Base-by-base conservation (phyloP, 495 filamentous ascomycete genomes). In the Penicillium steckii region DNA sequence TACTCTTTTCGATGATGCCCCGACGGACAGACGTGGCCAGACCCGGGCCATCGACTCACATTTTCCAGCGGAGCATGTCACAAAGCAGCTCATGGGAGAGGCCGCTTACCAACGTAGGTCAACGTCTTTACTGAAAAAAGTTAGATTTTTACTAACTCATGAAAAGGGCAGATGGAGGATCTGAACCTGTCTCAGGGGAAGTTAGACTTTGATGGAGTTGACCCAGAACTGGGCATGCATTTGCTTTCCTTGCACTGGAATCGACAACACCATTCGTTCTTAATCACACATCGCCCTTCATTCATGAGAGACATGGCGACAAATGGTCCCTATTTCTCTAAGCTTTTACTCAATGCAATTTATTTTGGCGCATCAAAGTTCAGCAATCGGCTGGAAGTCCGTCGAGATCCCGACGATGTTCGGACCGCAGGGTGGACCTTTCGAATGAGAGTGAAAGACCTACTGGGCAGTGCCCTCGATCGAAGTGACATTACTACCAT, bases 251-350 rank as follows among this genome's bases (percentile, higher is more conserved):
- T 75, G 6, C 61, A 72, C 43, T 75, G 70, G 71, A 75, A 66
- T 40, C 61, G 71, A 7, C 71, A 73, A 25, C 70, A 66, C 29
- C 60, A 70, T 32, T 62, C 62, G 0, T 60, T 57, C 38, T 53
- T 68, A 1, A 56, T 75, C 35, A 62, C 59, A 5, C 73, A 75
- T 51, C 66, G 73, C 13, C 65, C 71, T 0, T 65, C 67, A 1
- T 70, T 75, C 45, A 75, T 75, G 72, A 62, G 71, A 6, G 68
- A 73, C 29, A 66, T 77, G 63, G 62, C 65, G 8, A 64, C 46
- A 8, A 52, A 52, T 1, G 73, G 73, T 0, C 69, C 68, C 4
- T 71, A 74, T 32, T 74, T 69, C 53, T 71, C 68, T 6, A 62
- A 70, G 29, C 59, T 77, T 8, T 59, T 77, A 0, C 50, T 77